Evolutionary conservation across 768 basidiomycete genomes (phyloP).

Genomic region (Boletus bicolor): DNA sequence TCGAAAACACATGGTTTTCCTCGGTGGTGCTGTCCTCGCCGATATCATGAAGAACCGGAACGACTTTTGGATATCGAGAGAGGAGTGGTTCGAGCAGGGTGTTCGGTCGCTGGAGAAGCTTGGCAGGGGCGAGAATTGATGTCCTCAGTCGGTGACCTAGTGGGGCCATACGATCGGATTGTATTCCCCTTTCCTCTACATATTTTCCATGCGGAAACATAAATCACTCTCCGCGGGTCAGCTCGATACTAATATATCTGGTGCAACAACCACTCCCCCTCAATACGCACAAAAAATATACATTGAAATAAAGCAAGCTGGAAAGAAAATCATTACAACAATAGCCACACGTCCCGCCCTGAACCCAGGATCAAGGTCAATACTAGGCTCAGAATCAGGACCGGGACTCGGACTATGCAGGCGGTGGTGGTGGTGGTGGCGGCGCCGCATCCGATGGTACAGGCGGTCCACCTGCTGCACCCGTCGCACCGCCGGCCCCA

Average conservation of each 20-base stretch:
- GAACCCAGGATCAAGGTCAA: constrained; percentile 3
- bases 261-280: no score
- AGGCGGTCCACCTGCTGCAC: constrained; percentile 18
- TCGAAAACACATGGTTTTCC: constrained; percentile 99
- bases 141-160: background rate
- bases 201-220: background rate
- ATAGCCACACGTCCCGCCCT: background rate
- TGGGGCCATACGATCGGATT: background rate
- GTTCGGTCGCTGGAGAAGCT: constrained; percentile 80
- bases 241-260: background rate
- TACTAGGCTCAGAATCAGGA: background rate
- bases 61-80: constrained; percentile 93
- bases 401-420: constrained; percentile 16
- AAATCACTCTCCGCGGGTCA: background rate
- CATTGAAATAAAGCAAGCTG: constrained; percentile 34
- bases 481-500: constrained; percentile 16
- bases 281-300: constrained; percentile 20
- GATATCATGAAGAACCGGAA: constrained; percentile 96
- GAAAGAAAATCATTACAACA: constrained; percentile 22
- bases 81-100: constrained; percentile 96
- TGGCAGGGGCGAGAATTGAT: constrained; percentile 56
- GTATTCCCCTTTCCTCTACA: background rate
- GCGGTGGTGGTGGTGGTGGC: constrained; percentile 21
- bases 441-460: constrained; percentile 16
- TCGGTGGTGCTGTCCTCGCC: constrained; percentile 96